Evolutionary conservation across 177 flowering plant species (phyloP), one percentile per base, ranked within the genome.

Genomic region (Tripterygium wilfordii): DNA sequence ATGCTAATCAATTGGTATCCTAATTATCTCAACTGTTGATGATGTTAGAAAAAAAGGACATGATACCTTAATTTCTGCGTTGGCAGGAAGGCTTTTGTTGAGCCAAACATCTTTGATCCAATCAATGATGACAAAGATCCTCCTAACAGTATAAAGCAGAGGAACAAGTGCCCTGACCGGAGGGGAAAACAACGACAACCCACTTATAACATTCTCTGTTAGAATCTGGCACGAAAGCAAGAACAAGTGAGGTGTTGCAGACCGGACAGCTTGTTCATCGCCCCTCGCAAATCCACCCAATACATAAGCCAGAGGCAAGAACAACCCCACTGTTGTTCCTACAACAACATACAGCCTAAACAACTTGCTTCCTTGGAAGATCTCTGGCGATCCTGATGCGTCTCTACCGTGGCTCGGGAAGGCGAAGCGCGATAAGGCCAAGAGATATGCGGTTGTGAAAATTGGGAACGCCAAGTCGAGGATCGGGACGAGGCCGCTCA

Each of bases 241-340:
- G 65, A 88, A 92, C 62, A 92, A 41, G 27, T 80, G 90, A 0
- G 98, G 98, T 1, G 95, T 80, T 0, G 96, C 96, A 0, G 87
- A 85, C 8, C 83, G 66, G 1, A 92, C 79, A 0, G 95, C 92
- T 26, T 82, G 85, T 0, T 88, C 87, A 36, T 91, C 98, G 0
- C 96, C 94, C 17, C 98, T 67, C 0, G 96, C 98, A 35, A 92
- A 92, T 3, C 96, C 98, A 6, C 98, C 98, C n/a, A 92, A 51
- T 17, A 85, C 96, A 49, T 85, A 92, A 0, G 98, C 95, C 44
- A 92, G 68, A 0, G 98, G 98, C 60, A 92, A 46, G 73, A 92
- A 88, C 52, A 92, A 58, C 12, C 98, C 96, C 1, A 88, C 36
- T 0, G 79, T 69, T 7, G 94, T 88, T 14, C 98, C 98, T 19